Percentiles rank a stretch among this genome's conserved stretches.
Conservation (phyloP, 257 asterid genomes). For the Osmanthus fragrans region DNA sequence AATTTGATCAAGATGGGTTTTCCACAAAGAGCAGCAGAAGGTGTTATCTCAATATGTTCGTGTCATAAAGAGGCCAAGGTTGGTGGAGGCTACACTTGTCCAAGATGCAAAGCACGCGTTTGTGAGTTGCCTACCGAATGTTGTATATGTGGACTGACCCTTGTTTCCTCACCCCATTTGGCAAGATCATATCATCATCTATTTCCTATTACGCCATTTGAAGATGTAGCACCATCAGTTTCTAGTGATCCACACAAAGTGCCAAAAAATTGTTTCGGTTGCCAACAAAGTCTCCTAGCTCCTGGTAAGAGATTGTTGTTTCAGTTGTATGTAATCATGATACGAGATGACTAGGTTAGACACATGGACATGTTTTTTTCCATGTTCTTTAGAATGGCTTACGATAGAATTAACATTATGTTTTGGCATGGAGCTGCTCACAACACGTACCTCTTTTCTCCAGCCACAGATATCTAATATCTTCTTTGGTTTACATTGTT, state of each 20-base stretch:
- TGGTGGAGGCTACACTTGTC: constrained; percentile 97
- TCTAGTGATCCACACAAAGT: constrained; percentile 39
- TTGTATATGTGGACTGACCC: constrained; percentile 87
- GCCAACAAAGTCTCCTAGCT: constrained; percentile 78
- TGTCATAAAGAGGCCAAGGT: constrained; percentile 93
- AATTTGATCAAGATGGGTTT: constrained; percentile 97
- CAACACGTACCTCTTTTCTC: too few species aligned
- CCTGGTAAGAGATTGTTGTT: constrained; percentile 50
- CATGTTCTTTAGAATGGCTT: too few species aligned
- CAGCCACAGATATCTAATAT: too few species aligned
- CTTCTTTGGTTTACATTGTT: too few species aligned
- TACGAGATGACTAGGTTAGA: too few species aligned
- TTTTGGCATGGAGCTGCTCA: too few species aligned
- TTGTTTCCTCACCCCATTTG: constrained; percentile 94
- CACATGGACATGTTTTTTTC: too few species aligned
- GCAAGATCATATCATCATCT: constrained; percentile 97
- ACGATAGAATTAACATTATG: too few species aligned
- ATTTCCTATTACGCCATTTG: constrained; percentile 90
- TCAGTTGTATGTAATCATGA: too few species aligned
- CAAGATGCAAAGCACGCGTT: constrained; percentile 92
- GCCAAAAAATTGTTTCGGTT: constrained; percentile 71
- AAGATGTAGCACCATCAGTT: constrained; percentile 64
- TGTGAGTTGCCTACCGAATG: constrained; percentile 95
- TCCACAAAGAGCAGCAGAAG: constrained; percentile 97
- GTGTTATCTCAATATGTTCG: constrained; percentile 84